Percentiles rank a stretch among this genome's conserved stretches.
phyloP scores from a whole-genome alignment of 768 basidiomycete genomes.

The Tubosaeta sp. region DNA sequence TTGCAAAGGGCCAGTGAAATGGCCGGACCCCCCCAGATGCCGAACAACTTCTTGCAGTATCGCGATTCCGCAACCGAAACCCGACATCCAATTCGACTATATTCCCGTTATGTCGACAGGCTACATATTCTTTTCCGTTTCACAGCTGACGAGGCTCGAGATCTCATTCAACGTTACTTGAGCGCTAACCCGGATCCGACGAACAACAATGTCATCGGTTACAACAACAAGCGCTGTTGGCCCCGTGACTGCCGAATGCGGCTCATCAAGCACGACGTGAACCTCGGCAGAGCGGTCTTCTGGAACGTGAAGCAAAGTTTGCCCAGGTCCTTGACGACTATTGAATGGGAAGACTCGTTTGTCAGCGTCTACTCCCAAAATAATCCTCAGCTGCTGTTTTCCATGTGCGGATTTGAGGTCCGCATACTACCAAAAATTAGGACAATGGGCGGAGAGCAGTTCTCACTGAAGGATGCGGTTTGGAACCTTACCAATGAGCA shows the following conservation, averaged over 20 bases:
- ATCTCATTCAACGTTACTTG: slow-evolving; percentile 96
- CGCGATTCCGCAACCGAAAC: slow-evolving; percentile 94
- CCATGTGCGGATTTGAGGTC: slow-evolving; percentile 98
- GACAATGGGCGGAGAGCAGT: slow-evolving; percentile 94
- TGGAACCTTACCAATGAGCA: slow-evolving; percentile 98
- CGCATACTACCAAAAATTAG: slow-evolving; percentile 96
- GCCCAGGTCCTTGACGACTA: slow-evolving; percentile 93
- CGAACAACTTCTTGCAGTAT: slow-evolving; percentile 98
- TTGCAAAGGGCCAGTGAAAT: slow-evolving; percentile 98
- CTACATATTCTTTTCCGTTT: slow-evolving; percentile 97
- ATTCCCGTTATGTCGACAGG: slow-evolving; percentile 94
- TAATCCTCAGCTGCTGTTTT: slow-evolving; percentile 96
- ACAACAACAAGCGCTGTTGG: slow-evolving; percentile 99
- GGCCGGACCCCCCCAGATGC: slow-evolving; percentile 96
- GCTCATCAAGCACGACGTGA: slow-evolving; percentile 98
- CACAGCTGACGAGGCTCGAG: slow-evolving; percentile 93
- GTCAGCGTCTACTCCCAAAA: slow-evolving; percentile 96
- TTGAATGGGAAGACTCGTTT: slow-evolving; percentile 99
- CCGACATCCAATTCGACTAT: slow-evolving; percentile 94
- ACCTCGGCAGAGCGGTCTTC: slow-evolving; percentile 95
- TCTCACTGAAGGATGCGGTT: slow-evolving; percentile 92
- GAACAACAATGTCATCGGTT: slow-evolving; percentile 98
- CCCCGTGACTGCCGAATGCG: slow-evolving; percentile 99
- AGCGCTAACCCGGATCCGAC: slow-evolving; percentile 98
- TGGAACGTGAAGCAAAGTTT: slow-evolving; percentile 99